Evolutionary conservation across 352 stramenopile species (phyloP), one percentile per base, ranked within the genome.

Genomic region (Pythium apleroticum): DNA sequence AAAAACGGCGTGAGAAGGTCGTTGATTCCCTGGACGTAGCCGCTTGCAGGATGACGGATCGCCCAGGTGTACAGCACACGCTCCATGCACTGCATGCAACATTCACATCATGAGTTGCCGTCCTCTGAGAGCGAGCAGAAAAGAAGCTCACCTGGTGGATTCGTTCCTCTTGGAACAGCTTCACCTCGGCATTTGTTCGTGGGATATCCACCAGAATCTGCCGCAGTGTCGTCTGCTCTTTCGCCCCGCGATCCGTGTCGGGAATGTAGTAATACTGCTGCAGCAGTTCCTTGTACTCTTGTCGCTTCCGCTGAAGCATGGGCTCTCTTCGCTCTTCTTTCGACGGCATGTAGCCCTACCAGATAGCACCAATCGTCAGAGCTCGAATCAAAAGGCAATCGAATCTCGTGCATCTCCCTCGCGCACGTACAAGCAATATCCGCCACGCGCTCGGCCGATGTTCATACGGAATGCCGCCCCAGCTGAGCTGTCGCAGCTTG

Each of bases 11-110:
- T 99, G 25, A 98, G 87, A 37, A 99, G 74, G 77, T 99, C 98
- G 75, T 99, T 99, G 66, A 99, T 99, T 45, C 98, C 98, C 75
- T 99, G 97, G 31, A 99, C 98, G 78, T 99, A 99, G 54, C 93
- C 95, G 66, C 87, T 98, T 0, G 97, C 97, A 10, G 98, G 98
- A 81, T 99, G 97, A 41, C 97, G 84, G 72, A 99, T 97, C 25
- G 97, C 96, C 97, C 97, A 99, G 64, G 99, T 98, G 82, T 99
- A 99, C 25, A 99, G 79, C 28, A 99, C 83, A 20, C 97, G 82
- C 64, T 98, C 91, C 76, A 99, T 96, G 57, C 86, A 89, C 75
- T 95, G 48, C 65, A 64, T 84, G 71, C 17, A 14, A 22, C 17
- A 37, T 60, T 70, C 49, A 60, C 17, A 64, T 1, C 5, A 24